Conservation (phyloP, 2,329 filamentous ascomycete genomes). For the Penicillium palitans region DNA sequence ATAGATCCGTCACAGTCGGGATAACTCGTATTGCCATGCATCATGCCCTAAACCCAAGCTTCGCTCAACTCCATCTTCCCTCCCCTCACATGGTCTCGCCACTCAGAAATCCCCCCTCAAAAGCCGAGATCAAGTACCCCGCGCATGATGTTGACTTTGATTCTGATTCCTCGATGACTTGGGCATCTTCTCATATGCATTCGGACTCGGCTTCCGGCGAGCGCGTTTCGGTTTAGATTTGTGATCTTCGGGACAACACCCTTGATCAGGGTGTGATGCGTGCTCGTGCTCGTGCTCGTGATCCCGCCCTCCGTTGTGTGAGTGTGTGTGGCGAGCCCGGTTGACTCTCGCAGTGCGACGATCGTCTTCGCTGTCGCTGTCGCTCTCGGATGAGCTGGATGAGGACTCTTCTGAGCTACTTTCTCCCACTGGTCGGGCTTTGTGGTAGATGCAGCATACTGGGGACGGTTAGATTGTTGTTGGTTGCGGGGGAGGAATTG, state of each 20-base stretch:
- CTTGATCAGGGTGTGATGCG: conserved; percentile 21
- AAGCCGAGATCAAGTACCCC: conserved; percentile 11
- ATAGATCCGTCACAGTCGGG: not conserved
- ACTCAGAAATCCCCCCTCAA: not conserved
- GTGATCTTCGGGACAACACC: conserved; percentile 19
- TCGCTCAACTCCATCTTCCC: too few species aligned
- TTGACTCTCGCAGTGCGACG: conserved; percentile 13
- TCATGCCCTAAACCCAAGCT: not conserved
- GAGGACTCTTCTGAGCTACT: conserved; percentile 61
- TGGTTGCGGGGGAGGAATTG: not conserved
- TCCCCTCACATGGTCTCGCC: not conserved
- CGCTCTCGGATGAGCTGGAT: conserved; percentile 57
- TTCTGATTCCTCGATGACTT: conserved; percentile 27
- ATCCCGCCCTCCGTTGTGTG: conserved; percentile 25
- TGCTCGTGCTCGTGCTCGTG: conserved; percentile 20
- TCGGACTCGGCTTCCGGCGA: conserved; percentile 43
- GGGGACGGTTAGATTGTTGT: not conserved
- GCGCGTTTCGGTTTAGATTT: conserved; percentile 24
- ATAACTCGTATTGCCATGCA: not conserved
- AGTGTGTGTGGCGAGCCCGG: conserved; percentile 8
- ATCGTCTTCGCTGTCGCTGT: conserved; percentile 42
- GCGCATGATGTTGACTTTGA: conserved; percentile 13
- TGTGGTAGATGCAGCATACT: conserved; percentile 99
- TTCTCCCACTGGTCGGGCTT: conserved; percentile 76
- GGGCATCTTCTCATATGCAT: conserved; percentile 51